Base-by-base conservation (phyloP, 1,139 yeast species). In the Yamadazyma spencermartinsiae region DNA sequence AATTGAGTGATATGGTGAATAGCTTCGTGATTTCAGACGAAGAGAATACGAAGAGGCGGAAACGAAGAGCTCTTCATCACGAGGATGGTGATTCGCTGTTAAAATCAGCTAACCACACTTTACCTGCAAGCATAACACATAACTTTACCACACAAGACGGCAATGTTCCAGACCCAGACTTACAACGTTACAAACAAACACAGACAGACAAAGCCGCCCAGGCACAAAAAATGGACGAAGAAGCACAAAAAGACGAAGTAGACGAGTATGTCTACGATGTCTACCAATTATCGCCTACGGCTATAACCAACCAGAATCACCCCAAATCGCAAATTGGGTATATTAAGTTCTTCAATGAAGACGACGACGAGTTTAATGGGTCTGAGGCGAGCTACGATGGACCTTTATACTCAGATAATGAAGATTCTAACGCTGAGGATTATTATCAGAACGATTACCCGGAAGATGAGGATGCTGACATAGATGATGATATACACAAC, bases 391-490 rank as follows among this genome's bases (percentile, higher is more conserved):
- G 68, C 12, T 76, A 67, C 23, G 83, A 76, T 23, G 80, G 74
- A 23, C 77, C 64, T 3, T 43, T 51, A 3, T 53, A 58, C 29
- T 65, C 74, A 0, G 76, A 70, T 41, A 66, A 68, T 38, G 74
- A 68, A 38, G 74, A 68, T 44, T 67, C 73, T 3, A 68, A 68
- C 45, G 96, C 96, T 11, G 98, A 92, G 61, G 89, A 86, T 44
- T 90, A 82, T 53, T 92, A 92, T 58, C 80, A 82, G 52, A 92
- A 92, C 60, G 98, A 92, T 55, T 92, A 92, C 54, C 98, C 98
- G 0, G 95, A 88, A 39, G 96, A 88, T 54, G 96, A 87, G 51
- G 92, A 85, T 52, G 86, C 72, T 33, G 72, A 61, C 35, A 70
- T 65, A 28, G 72, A 62, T 27, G 73, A 63, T 41, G 72, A 60